Evolutionary conservation across 2,329 filamentous ascomycete genomes (phyloP), one percentile per base, ranked within the genome.

Genomic region (Blastomyces parvus): DNA sequence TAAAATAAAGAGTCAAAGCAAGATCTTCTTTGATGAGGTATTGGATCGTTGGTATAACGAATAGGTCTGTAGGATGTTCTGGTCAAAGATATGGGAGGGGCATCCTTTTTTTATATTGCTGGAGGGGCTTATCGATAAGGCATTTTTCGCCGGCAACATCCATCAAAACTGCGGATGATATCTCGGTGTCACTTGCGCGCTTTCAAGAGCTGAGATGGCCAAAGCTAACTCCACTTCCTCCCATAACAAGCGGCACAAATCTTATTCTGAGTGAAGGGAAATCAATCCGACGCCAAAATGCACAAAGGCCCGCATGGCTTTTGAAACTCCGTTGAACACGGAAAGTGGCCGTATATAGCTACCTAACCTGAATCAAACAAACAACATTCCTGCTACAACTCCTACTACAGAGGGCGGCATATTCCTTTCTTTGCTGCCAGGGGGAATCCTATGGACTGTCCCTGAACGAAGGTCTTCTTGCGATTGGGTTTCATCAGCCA

Each of bases 111-210:
- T 19, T 56, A 42, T 17, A 9, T 25, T 8, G 36, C 1, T 9
- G 19, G 53, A n/a, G 33, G n/a, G 36, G 55, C 33, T 56, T 40
- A 42, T 56, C 30, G 53, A 38, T 56, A 38, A 56, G 53, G 53
- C 33, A 17, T 27, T 4, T 1, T 11, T 1, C 33, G 19, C 33
- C 17, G 22, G 30, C 30, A 22, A 36, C 6, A 55, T 55, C 36
- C 25, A 30, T 30, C n/a, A n/a, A n/a, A 30, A 30, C 27, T 30
- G 4, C 4, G 4, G 27, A 2, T 30, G 4, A 30, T 30, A 11
- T 19, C 22, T 30, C 48, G 33, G 1, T 36, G 33, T 36, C 33
- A 36, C 33, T 3, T 3, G 33, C 33, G 33, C 1, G 1, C 33
- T 7, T 33, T 33, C 33, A 36, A 36, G n/a, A 36, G 33, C 33